Evolutionary conservation across 1,139 yeast species (phyloP).

Genomic region (Hansenula sp.): DNA sequence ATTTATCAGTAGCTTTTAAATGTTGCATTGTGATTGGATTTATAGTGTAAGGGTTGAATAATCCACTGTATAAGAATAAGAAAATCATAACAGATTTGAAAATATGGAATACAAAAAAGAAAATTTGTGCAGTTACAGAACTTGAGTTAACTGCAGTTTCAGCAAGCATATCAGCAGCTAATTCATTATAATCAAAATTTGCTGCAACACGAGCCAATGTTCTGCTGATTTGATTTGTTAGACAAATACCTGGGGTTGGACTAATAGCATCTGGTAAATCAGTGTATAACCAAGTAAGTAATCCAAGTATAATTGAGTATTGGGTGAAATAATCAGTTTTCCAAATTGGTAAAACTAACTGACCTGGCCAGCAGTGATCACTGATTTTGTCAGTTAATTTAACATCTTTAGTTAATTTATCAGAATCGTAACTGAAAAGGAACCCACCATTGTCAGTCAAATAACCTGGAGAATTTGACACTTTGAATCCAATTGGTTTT

Average conservation of each 20-base stretch:
- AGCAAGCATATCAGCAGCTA: slow-evolving; percentile 42
- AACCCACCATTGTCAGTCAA: slow-evolving; percentile 81
- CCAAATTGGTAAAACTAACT: slow-evolving; percentile 82
- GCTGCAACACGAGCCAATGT: slow-evolving; percentile 31
- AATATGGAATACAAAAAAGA: slow-evolving; percentile 69
- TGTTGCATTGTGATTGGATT: slow-evolving; percentile 34
- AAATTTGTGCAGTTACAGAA: slow-evolving; percentile 49
- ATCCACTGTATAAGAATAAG: slow-evolving; percentile 58
- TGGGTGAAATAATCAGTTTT: slow-evolving; percentile 47
- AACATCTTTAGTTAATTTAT: slow-evolving; percentile 23
- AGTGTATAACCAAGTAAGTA: slow-evolving; percentile 78
- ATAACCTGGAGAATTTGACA: slow-evolving; percentile 78
- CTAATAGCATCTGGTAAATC: slow-evolving; percentile 86
- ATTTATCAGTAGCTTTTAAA: slow-evolving; percentile 20
- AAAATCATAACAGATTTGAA: slow-evolving; percentile 57
- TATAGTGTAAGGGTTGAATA: slow-evolving; percentile 67
- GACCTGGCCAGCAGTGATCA: slow-evolving; percentile 81
- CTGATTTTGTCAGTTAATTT: slow-evolving; percentile 22
- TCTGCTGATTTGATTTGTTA: slow-evolving; percentile 60
- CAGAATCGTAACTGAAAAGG: slow-evolving; percentile 60
- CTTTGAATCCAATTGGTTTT: slow-evolving; percentile 59
- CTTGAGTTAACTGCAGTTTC: slow-evolving; percentile 38
- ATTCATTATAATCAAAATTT: slow-evolving; percentile 28
- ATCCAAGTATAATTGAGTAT: slow-evolving; percentile 38
- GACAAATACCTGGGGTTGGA: slow-evolving; percentile 89